Evolutionary conservation across 73 alveolate genomes (phyloP), one percentile per base, ranked within the genome.

Genomic region (Paraurostyla sp.): DNA sequence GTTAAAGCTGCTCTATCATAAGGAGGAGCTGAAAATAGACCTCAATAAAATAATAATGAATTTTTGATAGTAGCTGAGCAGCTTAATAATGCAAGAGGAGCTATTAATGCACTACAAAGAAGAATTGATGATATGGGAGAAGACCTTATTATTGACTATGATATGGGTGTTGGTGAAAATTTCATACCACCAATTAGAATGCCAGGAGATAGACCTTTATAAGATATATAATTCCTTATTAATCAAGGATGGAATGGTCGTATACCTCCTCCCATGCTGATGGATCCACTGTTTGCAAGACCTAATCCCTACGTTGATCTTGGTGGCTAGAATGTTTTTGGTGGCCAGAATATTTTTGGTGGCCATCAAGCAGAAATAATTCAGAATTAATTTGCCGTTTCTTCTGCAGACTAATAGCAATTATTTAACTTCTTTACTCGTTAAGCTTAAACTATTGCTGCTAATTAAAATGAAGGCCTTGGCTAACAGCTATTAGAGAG

Each of bases 391-490:
- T n/a, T n/a, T 30, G 78, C 35, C 16, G 49, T n/a, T 29, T 50
- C 45, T 16, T 45, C 50, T 30, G 78, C 78, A 13, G 78, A 25
- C 32, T 60, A 33, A 40, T 52, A 52, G 23, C 22, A 9, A 13
- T 56, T 38, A 22, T 22, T 13, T 40, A 18, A 15, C 29, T 22
- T 65, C 9, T 40, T 65, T 40, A 32, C 35, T 40, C 38, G 18
- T 11, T 65, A 33, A 38, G 16, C 9, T 38, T 38, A 30, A 40
- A 20, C 56, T 40, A 65, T 65, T 15, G 16, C 35, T 1, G 25
- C 82, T 2, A 65, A 65, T 22, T 65, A 22, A 22, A 65, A 65
- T 65, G 82, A 65, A 38, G 82, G 41, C 3, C 58, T 65, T 23
- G 82, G 82, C 29, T 58, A 65, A 1, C 23, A 65, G 25, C 58